Evolutionary conservation across 176 grass and related monocot species (phyloP), one percentile per base, ranked within the genome.

Genomic region (Oryza australiensis): DNA sequence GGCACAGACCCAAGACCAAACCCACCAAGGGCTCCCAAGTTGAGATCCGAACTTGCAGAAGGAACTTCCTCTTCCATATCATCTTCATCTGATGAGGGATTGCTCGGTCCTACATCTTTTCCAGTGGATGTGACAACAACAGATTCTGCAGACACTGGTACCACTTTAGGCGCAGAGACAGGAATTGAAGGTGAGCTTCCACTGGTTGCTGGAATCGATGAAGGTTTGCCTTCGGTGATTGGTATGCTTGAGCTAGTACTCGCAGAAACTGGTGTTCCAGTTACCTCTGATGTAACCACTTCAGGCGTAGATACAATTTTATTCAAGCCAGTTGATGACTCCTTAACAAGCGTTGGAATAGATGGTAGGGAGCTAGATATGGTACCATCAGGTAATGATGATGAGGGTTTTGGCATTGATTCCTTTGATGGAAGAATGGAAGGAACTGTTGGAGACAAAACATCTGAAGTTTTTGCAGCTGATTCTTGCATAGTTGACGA

Each of bases 41-140:
- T 88, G 43, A 94, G 90, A 42, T 87, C 75, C 18, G 73, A 80
- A 71, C 64, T 79, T 70, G 62, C 78, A 68, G 88, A 86, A 42
- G 95, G 86, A 37, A 33, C 84, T 64, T 98, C 95, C 86, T 98
- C 95, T 86, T 98, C 95, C 95, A 95, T 93, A 68, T 98, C 95
- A 74, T 98, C 95, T 94, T 96, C 94, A 87, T 93, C 80, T 24
- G 73, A 82, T 87, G 81, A 86, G 77, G 64, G 72, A 74, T 72
- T 48, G 75, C 76, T 88, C 46, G 75, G 53, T 79, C 51, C 74
- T 68, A 37, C 55, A 75, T 89, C 79, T 69, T 89, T 93, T 86
- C 83, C 80, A n/a, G 79, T 85, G 42, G 86, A 62, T 72, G 68
- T 69, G 66, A 67, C 66, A 42, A 72, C 38, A 71, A 60, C 46